Base-by-base conservation (phyloP, 768 basidiomycete species). In the Phanerochaete sordida region DNA sequence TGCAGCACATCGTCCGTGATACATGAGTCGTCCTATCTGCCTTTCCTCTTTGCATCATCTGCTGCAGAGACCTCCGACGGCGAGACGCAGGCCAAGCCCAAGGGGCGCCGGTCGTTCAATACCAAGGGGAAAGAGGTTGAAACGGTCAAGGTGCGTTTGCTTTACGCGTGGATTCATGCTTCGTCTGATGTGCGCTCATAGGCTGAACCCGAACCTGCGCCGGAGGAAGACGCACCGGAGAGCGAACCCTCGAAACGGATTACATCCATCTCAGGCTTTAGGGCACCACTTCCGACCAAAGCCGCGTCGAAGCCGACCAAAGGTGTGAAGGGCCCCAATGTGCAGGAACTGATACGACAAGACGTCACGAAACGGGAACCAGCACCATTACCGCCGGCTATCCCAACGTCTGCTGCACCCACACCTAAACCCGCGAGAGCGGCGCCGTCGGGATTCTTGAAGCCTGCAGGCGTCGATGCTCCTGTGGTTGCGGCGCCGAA, bases 1-100 rank as follows among this genome's bases (percentile, higher is more conserved):
- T 33, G 19, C 48, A 73, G 70, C 28, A 56, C 66, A 16, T 51
- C 63, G 3, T 59, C 70, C 39, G 74, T 83, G 54, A 72, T 78
- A 44, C 79, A 87, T 65, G 87, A 88, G 69, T 65, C 78, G 16
- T 88, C 87, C 0, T 88, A 87, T 70, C 69, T 88, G 27, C 87
- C 87, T 3, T 88, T 88, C 70, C 71, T 88, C 19, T 86, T 85
- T 64, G 72, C 79, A 56, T 73, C 78, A 45, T 62, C 70, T 19
- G 48, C 47, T 16, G 56, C 45, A 15, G 60, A 59, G 11, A 54
- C 64, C 11, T 61, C 64, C 19, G 43, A 30, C 6, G 50, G 23
- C 13, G 28, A 43, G 39, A 43, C 50, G 23, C 37, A 27, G 16
- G 54, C 61, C 15, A 73, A 57, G 52, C 72, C 74, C 56, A 75